Base-by-base conservation (phyloP, 2,329 filamentous ascomycete species). In the Aspergillus niger region DNA sequence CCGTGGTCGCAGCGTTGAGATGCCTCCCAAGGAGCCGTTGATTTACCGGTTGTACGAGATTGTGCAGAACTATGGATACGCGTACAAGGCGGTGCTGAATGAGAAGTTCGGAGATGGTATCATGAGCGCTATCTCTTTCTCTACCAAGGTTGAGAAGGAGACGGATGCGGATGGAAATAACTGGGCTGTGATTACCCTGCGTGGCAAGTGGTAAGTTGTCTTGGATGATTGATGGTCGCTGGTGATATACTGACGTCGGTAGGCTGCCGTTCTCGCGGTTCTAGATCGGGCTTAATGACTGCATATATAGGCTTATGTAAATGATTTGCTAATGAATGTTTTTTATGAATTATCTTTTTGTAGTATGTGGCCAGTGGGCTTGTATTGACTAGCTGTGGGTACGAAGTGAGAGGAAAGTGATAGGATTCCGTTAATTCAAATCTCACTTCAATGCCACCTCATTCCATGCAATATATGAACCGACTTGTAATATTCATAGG, bases 81-180 rank as follows among this genome's bases (percentile, higher is more conserved):
- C 93, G 0, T 97, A 96, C 80, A 97, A 97, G 83, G 93, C 92
- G 0, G 86, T 98, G 4, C 75, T 97, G 76, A 97, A 98, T 69
- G 94, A 98, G 84, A 97, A 97, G 83, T 92, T 92, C 73, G 90
- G 90, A 0, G 90, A 93, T 73, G 94, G 94, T 1, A 98, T 98
- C 72, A 97, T 98, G 94, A 96, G 92, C 73, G 94, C 93, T 1
- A 97, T 97, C 72, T 87, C 88, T 15, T 97, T 97, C 76, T 90
- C 87, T 55, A 96, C 92, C 0, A 92, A 92, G 72, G 90, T 98
- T 2, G 92, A 97, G 76, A 96, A 96, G 85, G 94, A 98, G 84
- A 88, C 89, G 1, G 94, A 97, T 74, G 87, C 90, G 62, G 86
- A 91, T 70, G 93, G 92, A 3, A 84, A 86, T 56, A 82, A 89